phyloP scores from a whole-genome alignment of 2,329 filamentous ascomycete species.

The Fusarium guadeloupense region DNA sequence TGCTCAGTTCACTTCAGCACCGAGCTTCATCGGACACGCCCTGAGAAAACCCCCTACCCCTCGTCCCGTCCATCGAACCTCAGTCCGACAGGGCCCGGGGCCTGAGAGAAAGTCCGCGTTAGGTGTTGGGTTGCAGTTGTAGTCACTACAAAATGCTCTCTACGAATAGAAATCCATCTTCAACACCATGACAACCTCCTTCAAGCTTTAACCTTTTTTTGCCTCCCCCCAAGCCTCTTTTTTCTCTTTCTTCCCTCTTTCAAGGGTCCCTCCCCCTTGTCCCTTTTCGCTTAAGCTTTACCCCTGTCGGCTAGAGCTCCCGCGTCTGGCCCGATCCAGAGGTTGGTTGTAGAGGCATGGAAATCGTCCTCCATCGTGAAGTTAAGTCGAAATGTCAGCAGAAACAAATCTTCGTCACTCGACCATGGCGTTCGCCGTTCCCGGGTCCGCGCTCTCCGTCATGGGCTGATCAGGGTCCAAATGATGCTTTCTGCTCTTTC shows the following conservation, averaged over 20 bases:
- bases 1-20: neutral
- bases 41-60: neutral
- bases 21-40: slow-evolving; percentile 9
- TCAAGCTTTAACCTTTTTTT: neutral
- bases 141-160: slow-evolving; percentile 1
- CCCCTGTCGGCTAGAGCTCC: slow-evolving; percentile 36
- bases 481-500: neutral
- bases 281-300: slow-evolving; percentile 11
- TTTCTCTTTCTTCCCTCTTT: neutral
- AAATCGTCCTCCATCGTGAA: slow-evolving; percentile 33
- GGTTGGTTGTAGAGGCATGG: slow-evolving; percentile 28
- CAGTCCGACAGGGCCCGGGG: neutral
- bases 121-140: too few relatives aligned
- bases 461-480: slow-evolving; percentile 20
- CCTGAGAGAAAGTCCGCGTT: too few relatives aligned
- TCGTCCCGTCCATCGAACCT: slow-evolving; percentile 10
- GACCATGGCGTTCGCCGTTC: slow-evolving; percentile 2
- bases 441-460: slow-evolving; percentile 9
- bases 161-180: neutral
- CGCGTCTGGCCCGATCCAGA: slow-evolving; percentile 43
- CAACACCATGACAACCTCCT: neutral
- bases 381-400: neutral
- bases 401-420: neutral
- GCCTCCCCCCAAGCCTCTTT: neutral
- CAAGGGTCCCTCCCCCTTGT: neutral